Evolutionary conservation across 495 filamentous ascomycete genomes (phyloP).

Genomic region (Gamarada debralockiae): DNA sequence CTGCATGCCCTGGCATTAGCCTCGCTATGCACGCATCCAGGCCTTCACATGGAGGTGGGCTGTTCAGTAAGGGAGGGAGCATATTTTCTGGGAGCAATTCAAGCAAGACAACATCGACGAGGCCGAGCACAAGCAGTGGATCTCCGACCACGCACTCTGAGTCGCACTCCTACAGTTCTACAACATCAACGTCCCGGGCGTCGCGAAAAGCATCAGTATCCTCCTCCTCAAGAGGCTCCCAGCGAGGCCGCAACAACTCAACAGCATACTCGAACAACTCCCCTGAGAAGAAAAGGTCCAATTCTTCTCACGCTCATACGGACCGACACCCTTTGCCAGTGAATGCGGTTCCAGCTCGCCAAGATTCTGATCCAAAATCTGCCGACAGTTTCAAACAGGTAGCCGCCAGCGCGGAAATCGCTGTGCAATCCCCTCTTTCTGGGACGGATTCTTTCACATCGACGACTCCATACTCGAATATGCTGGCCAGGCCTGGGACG

Average conservation of each 20-base stretch:
- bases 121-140: slow-evolving; percentile 19
- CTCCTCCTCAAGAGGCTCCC: slow-evolving; percentile 10
- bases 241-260: slow-evolving; percentile 15
- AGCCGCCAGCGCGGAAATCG: slow-evolving; percentile 3
- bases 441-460: slow-evolving; percentile 14
- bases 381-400: slow-evolving; percentile 10
- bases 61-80: slow-evolving; percentile 7
- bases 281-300: slow-evolving; percentile 6
- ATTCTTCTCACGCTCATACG: background rate
- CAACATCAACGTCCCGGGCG: slow-evolving; percentile 1
- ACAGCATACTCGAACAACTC: slow-evolving; percentile 3
- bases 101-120: slow-evolving; percentile 11
- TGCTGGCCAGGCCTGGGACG: slow-evolving; percentile 22
- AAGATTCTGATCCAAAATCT: slow-evolving; percentile 5
- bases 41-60: slow-evolving; percentile 4
- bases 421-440: slow-evolving; percentile 2
- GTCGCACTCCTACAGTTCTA: background rate
- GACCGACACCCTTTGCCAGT: background rate
- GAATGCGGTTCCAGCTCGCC: background rate
- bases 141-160: slow-evolving; percentile 10
- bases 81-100: slow-evolving; percentile 12
- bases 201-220: slow-evolving; percentile 19
- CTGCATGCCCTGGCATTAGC: background rate
- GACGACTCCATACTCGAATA: slow-evolving; percentile 20
- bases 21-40: background rate